A percentile compares a stretch with the other conserved stretches of the same genome.
phyloP scores from a whole-genome alignment of 768 basidiomycete species.

The Suillus placidus region DNA sequence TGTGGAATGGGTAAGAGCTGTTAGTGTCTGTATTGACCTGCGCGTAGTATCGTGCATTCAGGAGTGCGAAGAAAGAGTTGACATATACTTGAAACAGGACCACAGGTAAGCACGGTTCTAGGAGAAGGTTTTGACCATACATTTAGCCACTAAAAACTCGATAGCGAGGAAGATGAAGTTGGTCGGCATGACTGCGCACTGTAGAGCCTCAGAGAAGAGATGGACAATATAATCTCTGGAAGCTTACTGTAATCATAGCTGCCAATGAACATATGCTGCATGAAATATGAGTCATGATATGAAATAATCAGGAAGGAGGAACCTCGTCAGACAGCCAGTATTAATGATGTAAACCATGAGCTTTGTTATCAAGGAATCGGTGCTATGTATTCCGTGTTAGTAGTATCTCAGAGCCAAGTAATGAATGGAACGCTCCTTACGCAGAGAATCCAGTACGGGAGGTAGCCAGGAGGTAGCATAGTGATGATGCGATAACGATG shows the following conservation, averaged over 20 bases:
- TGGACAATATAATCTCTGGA: not conserved
- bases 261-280: slow-evolving; percentile 2
- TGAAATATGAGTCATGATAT: not conserved
- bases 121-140: not conserved
- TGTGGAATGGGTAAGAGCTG: not conserved
- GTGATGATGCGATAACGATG: slow-evolving; percentile 1
- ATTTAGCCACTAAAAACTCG: slow-evolving; percentile 5
- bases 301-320: not conserved
- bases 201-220: not conserved
- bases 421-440: not conserved
- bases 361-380: slow-evolving; percentile 9
- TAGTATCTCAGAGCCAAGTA: not conserved
- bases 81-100: slow-evolving; percentile 2
- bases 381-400: not conserved
- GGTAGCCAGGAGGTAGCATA: slow-evolving; percentile 8
- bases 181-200: slow-evolving; percentile 8
- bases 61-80: slow-evolving; percentile 3
- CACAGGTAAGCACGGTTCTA: not conserved
- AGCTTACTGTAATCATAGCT: slow-evolving; percentile 6
- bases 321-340: slow-evolving; percentile 9
- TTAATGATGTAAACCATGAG: slow-evolving; percentile 1
- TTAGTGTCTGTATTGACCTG: not conserved
- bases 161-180: slow-evolving; percentile 9
- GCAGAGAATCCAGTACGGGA: slow-evolving; percentile 4
- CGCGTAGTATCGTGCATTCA: not conserved